These are phyloP conservation scores for Mrakia frigida DNA, from an alignment of 768 basidiomycete genomes.

Conservation along the genomic window DNA sequence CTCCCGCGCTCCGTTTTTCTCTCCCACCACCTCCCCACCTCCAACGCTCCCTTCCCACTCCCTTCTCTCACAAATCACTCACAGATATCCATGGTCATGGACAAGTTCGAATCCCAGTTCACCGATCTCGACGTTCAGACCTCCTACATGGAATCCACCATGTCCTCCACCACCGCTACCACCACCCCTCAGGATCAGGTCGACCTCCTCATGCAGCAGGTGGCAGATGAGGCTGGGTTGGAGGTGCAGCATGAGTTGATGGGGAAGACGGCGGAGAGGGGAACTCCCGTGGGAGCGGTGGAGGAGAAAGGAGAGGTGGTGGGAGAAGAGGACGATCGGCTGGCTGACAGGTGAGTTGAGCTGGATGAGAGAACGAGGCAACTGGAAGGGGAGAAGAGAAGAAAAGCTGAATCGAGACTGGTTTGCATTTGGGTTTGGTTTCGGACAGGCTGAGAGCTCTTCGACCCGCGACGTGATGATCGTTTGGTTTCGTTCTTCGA, in stretches of 20 bases:
- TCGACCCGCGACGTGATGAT: conserved; percentile 26
- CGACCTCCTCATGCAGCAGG: conserved; percentile 82
- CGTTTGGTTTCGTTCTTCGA: not conserved
- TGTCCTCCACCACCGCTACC: conserved; percentile 85
- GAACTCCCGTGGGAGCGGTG: conserved; percentile 49
- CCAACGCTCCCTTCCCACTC: conserved; percentile 13
- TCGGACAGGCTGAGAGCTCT: conserved; percentile 28
- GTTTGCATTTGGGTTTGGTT: not conserved
- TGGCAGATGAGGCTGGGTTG: conserved; percentile 94
- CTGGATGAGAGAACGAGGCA: too few species aligned
- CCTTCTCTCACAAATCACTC: not conserved
- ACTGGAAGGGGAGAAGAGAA: not conserved
- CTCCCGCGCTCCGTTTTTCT: too few species aligned
- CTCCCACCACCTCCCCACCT: not conserved
- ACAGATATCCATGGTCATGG: conserved; percentile 97
- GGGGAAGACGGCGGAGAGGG: conserved; percentile 52
- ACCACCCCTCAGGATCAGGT: conserved; percentile 97
- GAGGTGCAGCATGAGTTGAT: conserved; percentile 84
- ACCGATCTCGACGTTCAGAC: conserved; percentile 96
- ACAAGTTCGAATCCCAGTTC: conserved; percentile 96
- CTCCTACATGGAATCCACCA: conserved; percentile 94
- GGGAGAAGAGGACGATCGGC: conserved; percentile 44
- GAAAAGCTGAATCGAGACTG: too few species aligned
- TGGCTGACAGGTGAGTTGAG: conserved; percentile 73
- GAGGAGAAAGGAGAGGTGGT: conserved; percentile 68